Evolutionary conservation across 192 early-diverging fungal genomes (phyloP).

Genomic region (Backusella tarrabulga): DNA sequence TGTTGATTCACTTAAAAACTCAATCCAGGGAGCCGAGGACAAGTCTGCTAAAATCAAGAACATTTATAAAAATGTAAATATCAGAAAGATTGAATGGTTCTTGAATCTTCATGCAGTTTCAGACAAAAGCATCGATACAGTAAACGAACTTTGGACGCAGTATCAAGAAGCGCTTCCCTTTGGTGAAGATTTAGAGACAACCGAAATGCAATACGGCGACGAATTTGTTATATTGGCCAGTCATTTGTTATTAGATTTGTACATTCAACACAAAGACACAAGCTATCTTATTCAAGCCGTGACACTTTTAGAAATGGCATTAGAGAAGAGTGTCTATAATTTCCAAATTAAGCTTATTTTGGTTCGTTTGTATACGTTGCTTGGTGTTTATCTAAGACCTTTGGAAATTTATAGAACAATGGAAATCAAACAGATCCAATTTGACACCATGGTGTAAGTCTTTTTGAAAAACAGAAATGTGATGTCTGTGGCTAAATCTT

Average conservation of each 20-base stretch:
- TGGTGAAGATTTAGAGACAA: conserved; percentile 59
- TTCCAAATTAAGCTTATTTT: conserved; percentile 88
- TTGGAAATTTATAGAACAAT: conserved; percentile 64
- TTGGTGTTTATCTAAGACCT: conserved; percentile 65
- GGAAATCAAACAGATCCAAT: conserved; percentile 91
- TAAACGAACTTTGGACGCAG: conserved; percentile 35
- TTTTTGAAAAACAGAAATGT: conserved; percentile 26
- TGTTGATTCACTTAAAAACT: conserved; percentile 29
- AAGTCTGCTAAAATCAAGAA: conserved; percentile 37
- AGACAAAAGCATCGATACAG: conserved; percentile 21
- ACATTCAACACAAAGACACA: conserved; percentile 42
- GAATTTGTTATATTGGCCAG: conserved; percentile 69
- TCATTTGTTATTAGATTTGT: conserved; percentile 57
- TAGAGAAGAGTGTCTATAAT: conserved; percentile 73
- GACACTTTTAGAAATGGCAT: conserved; percentile 71
- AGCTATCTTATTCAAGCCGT: conserved; percentile 47
- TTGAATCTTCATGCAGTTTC: conserved; percentile 17
- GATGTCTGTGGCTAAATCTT: background rate
- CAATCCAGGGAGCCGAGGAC: conserved; percentile 32
- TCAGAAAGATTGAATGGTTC: conserved; percentile 40
- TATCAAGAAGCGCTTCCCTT: conserved; percentile 46
- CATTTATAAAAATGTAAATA: conserved; percentile 36
- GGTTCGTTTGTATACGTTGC: conserved; percentile 73
- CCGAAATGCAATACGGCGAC: conserved; percentile 78
- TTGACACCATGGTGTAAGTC: conserved; percentile 76